A percentile compares a stretch with the other conserved stretches of the same genome.
These are phyloP conservation scores for Zoysia matrella DNA, from an alignment of 202 grass and related monocot genomes.

Conservation along the genomic window DNA sequence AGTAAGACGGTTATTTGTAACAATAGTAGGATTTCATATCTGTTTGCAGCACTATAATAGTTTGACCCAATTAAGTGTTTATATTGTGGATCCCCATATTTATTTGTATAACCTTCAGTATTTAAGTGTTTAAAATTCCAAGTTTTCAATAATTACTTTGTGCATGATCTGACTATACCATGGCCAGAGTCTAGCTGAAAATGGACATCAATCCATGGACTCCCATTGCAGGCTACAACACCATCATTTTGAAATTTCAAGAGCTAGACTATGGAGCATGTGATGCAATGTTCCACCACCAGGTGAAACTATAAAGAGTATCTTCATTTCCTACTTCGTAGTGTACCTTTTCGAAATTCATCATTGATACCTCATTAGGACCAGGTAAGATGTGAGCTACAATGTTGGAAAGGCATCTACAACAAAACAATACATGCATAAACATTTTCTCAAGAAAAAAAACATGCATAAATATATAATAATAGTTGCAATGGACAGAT, in stretches of 20 bases:
- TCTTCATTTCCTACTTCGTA: not conserved
- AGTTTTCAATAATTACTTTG: not conserved
- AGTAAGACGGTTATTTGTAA: slow-evolving; percentile 56
- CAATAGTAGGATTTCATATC: slow-evolving; percentile 39
- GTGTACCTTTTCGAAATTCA: not conserved
- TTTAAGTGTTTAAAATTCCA: not conserved
- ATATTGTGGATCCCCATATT: slow-evolving; percentile 16
- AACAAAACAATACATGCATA: not conserved
- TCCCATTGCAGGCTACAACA: too few relatives aligned
- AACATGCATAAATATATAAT: slow-evolving; percentile 1
- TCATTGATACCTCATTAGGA: not conserved
- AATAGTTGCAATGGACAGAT: not conserved
- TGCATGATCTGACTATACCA: slow-evolving; percentile 23
- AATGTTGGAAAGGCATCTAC: not conserved
- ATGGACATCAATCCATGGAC: too few relatives aligned
- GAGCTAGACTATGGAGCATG: not conserved
- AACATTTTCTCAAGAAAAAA: not conserved
- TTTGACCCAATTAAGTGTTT: slow-evolving; percentile 5
- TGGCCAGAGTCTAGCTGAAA: not conserved
- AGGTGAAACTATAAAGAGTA: slow-evolving; percentile 15
- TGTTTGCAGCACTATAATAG: slow-evolving; percentile 18
- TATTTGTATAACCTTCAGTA: slow-evolving; percentile 11
- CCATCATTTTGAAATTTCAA: not conserved
- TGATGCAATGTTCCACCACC: not conserved
- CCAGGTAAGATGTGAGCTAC: not conserved